phyloP scores from a whole-genome alignment of 1,284 basidiomycete species.

The Lentinula novae-zelandiae region DNA sequence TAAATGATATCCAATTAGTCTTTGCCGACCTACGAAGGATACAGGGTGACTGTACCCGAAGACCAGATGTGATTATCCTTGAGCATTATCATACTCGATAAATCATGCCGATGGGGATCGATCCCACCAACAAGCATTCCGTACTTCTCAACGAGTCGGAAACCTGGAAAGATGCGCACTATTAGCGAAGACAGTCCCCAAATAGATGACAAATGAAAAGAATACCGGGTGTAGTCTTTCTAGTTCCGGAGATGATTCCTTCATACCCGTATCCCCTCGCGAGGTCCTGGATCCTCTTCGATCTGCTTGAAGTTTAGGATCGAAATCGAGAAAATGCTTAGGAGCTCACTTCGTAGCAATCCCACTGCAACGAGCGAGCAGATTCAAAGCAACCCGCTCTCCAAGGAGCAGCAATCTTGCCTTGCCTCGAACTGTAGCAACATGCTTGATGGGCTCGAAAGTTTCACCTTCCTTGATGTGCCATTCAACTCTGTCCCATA shows the following conservation, averaged over 20 bases:
- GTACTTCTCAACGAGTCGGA: conserved; percentile 97
- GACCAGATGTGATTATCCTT: conserved; percentile 99
- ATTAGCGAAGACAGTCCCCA: conserved; percentile 3
- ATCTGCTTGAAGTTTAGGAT: conserved; percentile 43
- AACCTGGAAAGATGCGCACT: conserved; percentile 47
- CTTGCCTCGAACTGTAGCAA: conserved; percentile 90
- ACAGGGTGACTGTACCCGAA: conserved; percentile 51
- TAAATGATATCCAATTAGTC: conserved; percentile 8
- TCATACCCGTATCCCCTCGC: conserved; percentile 79
- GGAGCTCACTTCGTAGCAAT: conserved; percentile 85
- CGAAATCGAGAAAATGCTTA: conserved; percentile 5
- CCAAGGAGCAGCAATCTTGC: conserved; percentile 89
- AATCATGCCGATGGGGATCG: conserved; percentile 94
- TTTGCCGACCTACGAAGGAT: neutral
- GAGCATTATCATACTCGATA: conserved; percentile 99
- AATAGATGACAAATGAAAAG: conserved; percentile 23
- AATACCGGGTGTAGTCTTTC: conserved; percentile 95
- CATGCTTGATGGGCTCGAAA: conserved; percentile 79
- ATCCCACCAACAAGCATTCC: conserved; percentile 98
- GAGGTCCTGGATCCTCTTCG: conserved; percentile 77
- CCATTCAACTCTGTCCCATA: conserved; percentile 79
- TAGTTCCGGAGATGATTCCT: conserved; percentile 91
- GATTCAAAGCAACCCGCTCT: conserved; percentile 92
- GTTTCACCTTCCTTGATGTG: conserved; percentile 81
- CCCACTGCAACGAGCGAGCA: conserved; percentile 93